Evolutionary conservation across 2,329 filamentous ascomycete species (phyloP).

Genomic region (Botryotinia convoluta): DNA sequence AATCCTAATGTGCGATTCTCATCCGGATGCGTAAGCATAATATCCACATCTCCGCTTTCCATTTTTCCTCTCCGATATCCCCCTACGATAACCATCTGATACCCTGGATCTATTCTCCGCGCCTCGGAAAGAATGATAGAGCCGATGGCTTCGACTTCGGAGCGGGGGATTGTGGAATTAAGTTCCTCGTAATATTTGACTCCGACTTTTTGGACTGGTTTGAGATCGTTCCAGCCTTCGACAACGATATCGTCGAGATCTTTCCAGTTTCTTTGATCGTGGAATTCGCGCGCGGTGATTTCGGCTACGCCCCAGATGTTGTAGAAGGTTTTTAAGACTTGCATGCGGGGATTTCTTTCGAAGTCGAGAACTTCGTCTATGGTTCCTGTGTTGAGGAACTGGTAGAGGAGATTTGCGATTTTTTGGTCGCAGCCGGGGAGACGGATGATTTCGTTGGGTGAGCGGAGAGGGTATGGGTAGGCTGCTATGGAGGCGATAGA

Average conservation of each 20-base stretch:
- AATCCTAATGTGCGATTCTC: conserved; percentile 65
- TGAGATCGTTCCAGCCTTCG: conserved; percentile 71
- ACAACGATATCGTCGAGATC: conserved; percentile 85
- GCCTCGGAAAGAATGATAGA: conserved; percentile 64
- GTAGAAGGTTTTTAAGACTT: conserved; percentile 68
- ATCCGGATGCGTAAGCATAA: conserved; percentile 78
- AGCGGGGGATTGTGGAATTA: conserved; percentile 63
- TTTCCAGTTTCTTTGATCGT: conserved; percentile 71
- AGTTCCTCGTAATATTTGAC: conserved; percentile 94
- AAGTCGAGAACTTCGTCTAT: conserved; percentile 64
- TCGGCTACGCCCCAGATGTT: conserved; percentile 91
- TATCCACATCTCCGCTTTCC: conserved; percentile 76
- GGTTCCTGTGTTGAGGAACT: conserved; percentile 62
- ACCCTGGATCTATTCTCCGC: conserved; percentile 54
- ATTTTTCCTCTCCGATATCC: conserved; percentile 65
- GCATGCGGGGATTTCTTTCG: conserved; percentile 60
- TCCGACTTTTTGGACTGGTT: conserved; percentile 85
- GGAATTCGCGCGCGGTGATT: conserved; percentile 77
- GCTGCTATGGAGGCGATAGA: conserved; percentile 80
- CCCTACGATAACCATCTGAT: conserved; percentile 62
- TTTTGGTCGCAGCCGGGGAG: conserved; percentile 82
- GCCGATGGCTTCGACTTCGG: conserved; percentile 71
- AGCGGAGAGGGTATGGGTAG: conserved; percentile 56
- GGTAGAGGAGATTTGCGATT: conserved; percentile 72
- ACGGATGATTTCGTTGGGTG: conserved; percentile 42